Base-by-base conservation (phyloP, 139 green algal species). In the Tetraselmis chui region DNA sequence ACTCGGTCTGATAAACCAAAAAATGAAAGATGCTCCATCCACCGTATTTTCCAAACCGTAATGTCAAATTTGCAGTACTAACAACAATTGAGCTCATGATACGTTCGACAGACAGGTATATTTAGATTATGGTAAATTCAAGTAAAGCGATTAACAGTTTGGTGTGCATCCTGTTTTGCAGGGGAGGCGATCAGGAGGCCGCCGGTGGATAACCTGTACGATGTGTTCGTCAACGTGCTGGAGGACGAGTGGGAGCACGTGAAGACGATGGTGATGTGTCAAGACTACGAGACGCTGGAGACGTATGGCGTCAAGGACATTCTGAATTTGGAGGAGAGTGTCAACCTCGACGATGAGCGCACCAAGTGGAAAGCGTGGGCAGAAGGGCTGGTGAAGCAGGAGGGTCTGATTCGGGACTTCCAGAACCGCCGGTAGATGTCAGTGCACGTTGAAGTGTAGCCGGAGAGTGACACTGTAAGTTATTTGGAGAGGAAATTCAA, bases 181-280 rank as follows among this genome's bases (percentile, higher is more conserved):
- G 76, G 45, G 5, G n/a, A 32, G 28, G 28, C 76, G 45, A 29
- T 25, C 28, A 2, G 76, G 76, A 28, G 76, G 23, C 76, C 76
- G 76, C 18, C 28, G 23, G 28, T 79, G 5, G 29, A 79, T 29
- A 79, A 79, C 23, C 76, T 79, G 2, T 79, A 79, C 76, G 76
- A 79, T 29, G 76, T 79, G 2, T 85, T 85, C 76, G 2, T 24
- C 2, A 84, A 81, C n/a, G 87, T 89, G 11, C 45, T 67, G 45
- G 45, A 84, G 75, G 25, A 89, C 87, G 45, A 67, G 45, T 67
- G 45, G 78, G 78, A 82, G 78, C 78, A 82, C 32, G 78, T 82
- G 28, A 82, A 82, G 78, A 82, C 78, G 31, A 82, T 82, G 78
- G 78, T 82, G 31, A 82, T 82, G 78, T 82, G 78, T 31, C 78